Conservation (phyloP, 2,329 filamentous ascomycete species). For the Sporothrix brunneoviolacea region DNA sequence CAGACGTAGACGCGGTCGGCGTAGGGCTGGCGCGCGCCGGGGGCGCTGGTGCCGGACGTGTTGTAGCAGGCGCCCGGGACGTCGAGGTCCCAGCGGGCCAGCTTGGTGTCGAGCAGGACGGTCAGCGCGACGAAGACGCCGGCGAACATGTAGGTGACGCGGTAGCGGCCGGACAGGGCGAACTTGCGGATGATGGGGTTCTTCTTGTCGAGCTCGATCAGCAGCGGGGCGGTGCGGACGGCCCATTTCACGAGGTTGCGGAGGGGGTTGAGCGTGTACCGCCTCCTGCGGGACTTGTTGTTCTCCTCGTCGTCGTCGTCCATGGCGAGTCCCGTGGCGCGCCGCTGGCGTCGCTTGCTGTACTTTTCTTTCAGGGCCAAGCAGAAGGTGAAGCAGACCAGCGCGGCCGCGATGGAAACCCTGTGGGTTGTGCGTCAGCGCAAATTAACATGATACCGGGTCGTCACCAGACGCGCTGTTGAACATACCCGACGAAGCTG, state of each 20-base stretch:
- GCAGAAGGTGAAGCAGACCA: slow-evolving; percentile 26
- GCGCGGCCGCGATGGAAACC: slow-evolving; percentile 26
- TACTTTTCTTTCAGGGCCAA: slow-evolving; percentile 4
- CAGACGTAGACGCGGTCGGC: slow-evolving; percentile 23
- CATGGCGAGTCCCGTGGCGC: background rate
- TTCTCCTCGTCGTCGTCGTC: background rate
- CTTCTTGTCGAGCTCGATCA: background rate
- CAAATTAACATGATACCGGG: no score
- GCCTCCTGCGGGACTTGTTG: no score
- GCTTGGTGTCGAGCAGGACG: slow-evolving; percentile 21
- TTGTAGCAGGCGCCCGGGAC: slow-evolving; percentile 25
- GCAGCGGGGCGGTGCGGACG: no score
- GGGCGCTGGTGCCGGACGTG: slow-evolving; percentile 17
- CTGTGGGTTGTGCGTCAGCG: no score
- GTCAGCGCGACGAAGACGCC: slow-evolving; percentile 16
- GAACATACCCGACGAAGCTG: slow-evolving; percentile 28
- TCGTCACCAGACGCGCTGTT: no score
- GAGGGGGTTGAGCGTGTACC: no score
- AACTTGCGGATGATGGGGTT: slow-evolving; percentile 1
- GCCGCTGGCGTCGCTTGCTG: background rate
- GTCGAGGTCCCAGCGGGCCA: slow-evolving; percentile 17
- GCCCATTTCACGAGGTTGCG: background rate
- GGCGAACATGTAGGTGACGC: slow-evolving; percentile 24
- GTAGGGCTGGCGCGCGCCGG: slow-evolving; percentile 20
- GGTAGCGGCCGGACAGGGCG: slow-evolving; percentile 20